A percentile compares a stretch with the other conserved stretches of the same genome.
phyloP scores from a whole-genome alignment of 2,329 filamentous ascomycete species.

The Fusarium sp. region DNA sequence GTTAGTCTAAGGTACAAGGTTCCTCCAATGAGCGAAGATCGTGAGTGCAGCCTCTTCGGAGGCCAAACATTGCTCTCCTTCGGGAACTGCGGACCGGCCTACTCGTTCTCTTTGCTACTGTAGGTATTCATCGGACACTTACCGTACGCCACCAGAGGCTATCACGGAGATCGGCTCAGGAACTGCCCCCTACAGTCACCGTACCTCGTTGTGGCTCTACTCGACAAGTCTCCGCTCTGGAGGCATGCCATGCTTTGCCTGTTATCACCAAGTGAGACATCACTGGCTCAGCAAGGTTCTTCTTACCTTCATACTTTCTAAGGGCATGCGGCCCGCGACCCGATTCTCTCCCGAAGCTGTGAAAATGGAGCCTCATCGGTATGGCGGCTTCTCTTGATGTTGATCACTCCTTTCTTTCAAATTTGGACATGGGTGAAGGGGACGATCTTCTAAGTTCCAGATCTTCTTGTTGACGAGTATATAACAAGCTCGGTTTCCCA shows the following conservation, averaged over 20 bases:
- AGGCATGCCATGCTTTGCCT: conserved; percentile 6
- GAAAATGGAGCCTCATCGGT: conserved; percentile 14
- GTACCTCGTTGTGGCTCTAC: not conserved
- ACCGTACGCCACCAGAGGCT: conserved; percentile 7
- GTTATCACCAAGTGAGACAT: not conserved
- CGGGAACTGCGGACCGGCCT: conserved; percentile 32
- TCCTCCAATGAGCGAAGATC: conserved; percentile 24
- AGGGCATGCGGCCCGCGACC: conserved; percentile 30
- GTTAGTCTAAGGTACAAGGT: not conserved
- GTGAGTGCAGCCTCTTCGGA: conserved; percentile 30
- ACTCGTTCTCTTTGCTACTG: not conserved
- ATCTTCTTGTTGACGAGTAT: conserved; percentile 6
- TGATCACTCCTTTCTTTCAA: conserved; percentile 3
- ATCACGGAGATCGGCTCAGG: conserved; percentile 12
- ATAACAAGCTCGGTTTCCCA: conserved; percentile 24
- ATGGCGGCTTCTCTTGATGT: conserved; percentile 12
- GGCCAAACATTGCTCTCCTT: conserved; percentile 1
- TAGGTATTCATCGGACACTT: conserved; percentile 1
- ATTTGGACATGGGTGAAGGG: not conserved
- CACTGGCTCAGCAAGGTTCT: not conserved
- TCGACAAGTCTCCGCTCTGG: conserved; percentile 1
- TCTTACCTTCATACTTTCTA: not conserved
- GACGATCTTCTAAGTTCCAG: not conserved
- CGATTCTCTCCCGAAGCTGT: conserved; percentile 4
- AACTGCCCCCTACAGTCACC: conserved; percentile 4